Evolutionary conservation across 108 stramenopile species (phyloP).

Genomic region (Cyclotella sp.): DNA sequence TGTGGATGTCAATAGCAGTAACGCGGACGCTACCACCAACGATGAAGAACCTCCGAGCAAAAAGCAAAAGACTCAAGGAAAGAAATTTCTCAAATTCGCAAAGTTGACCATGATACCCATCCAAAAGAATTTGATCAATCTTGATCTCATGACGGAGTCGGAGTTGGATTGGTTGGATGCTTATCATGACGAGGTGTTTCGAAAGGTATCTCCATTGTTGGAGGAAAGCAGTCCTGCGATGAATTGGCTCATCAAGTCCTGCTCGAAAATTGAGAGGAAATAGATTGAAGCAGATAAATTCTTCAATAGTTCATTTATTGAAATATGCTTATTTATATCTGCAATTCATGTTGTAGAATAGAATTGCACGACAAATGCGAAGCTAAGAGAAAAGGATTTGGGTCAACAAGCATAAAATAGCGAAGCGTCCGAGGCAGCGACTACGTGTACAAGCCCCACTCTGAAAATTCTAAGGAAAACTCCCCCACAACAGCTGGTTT

Average conservation of each 20-base stretch:
- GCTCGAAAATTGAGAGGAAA: slow-evolving; percentile 61
- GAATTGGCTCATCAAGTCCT: slow-evolving; percentile 80
- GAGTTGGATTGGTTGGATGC: slow-evolving; percentile 91
- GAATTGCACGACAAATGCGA: too few relatives aligned
- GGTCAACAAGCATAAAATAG: too few relatives aligned
- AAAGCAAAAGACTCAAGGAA: slow-evolving; percentile 50
- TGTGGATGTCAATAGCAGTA: slow-evolving; percentile 49
- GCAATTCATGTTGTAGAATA: too few relatives aligned
- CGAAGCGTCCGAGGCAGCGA: too few relatives aligned
- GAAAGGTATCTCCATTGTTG: slow-evolving; percentile 79
- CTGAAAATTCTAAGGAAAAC: slow-evolving; percentile 50
- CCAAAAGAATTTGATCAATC: slow-evolving; percentile 84
- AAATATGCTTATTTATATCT: too few relatives aligned
- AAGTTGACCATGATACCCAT: slow-evolving; percentile 92
- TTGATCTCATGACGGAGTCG: slow-evolving; percentile 65
- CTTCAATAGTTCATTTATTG: too few relatives aligned
- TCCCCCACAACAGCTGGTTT: slow-evolving; percentile 66
- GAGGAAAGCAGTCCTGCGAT: slow-evolving; percentile 72
- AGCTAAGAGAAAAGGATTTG: too few relatives aligned
- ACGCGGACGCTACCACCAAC: slow-evolving; percentile 42
- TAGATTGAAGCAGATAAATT: neutral
- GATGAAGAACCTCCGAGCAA: slow-evolving; percentile 36
- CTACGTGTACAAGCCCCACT: slow-evolving; percentile 60
- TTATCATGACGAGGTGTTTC: slow-evolving; percentile 82
- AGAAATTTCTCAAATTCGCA: slow-evolving; percentile 82